Evolutionary conservation across 176 grass and related monocot species (phyloP).

Genomic region (Microstegium vimineum): DNA sequence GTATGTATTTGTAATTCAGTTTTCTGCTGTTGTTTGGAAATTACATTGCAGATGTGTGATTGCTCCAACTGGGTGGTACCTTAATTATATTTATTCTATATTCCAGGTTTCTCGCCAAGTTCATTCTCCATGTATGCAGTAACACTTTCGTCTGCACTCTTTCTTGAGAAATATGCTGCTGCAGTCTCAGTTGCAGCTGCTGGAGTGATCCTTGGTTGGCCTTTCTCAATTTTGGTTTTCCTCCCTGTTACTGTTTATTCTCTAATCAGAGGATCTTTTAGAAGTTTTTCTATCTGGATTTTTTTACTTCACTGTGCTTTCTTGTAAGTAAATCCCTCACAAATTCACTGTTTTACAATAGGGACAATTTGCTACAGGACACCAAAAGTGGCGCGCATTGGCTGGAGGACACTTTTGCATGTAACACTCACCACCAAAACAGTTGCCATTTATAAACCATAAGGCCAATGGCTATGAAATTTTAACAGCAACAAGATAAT

Average conservation of each 20-base stretch:
- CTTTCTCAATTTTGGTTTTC: conserved; percentile 91
- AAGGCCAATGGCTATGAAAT: no score
- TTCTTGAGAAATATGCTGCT: conserved; percentile 75
- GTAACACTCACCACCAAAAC: no score
- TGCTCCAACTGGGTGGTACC: background rate
- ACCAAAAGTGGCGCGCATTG: no score
- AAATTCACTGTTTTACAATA: conserved; percentile 10
- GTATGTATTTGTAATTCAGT: conserved; percentile 48
- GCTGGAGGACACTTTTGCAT: background rate
- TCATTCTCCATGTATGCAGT: conserved; percentile 99
- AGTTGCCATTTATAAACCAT: no score
- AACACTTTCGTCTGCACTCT: conserved; percentile 86
- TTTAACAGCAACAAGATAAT: no score
- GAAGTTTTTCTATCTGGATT: conserved; percentile 80
- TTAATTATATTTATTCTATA: conserved; percentile 18
- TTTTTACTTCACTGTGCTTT: conserved; percentile 64
- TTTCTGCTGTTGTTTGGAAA: conserved; percentile 15
- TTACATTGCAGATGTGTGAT: conserved; percentile 10
- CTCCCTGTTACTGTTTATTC: conserved; percentile 81
- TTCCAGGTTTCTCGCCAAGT: conserved; percentile 94
- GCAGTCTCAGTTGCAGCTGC: conserved; percentile 74
- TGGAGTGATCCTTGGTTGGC: conserved; percentile 97
- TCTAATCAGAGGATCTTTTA: conserved; percentile 67
- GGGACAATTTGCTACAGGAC: no score
- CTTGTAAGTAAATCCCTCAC: conserved; percentile 61